Conservation (phyloP, 495 filamentous ascomycete species). For the Xylaria sp. region DNA sequence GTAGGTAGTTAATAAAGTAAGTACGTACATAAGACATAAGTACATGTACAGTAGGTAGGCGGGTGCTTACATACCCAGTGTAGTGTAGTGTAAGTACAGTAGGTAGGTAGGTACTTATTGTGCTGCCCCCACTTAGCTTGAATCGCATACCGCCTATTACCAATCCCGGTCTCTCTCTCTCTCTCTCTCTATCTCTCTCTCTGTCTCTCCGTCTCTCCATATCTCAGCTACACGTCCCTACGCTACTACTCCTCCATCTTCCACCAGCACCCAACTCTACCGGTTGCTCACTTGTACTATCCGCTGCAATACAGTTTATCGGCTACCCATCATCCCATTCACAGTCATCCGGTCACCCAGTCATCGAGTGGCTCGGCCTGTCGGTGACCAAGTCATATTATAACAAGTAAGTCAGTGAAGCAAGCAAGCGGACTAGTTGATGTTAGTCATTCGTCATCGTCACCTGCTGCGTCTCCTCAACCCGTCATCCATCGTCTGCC, state of each 20-base stretch:
- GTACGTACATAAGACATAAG: too few relatives aligned
- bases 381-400: constrained; percentile 12
- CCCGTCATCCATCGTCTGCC: background rate
- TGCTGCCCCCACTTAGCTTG: constrained; percentile 26
- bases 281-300: background rate
- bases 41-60: too few relatives aligned
- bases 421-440: background rate
- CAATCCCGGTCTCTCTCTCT: constrained; percentile 1
- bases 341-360: background rate
- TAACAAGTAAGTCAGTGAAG: background rate
- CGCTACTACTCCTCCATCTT: background rate
- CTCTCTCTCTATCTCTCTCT: too few relatives aligned
- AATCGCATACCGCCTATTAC: constrained; percentile 21
- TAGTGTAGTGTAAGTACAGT: too few relatives aligned
- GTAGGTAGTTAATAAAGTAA: background rate
- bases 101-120: too few relatives aligned
- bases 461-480: constrained; percentile 17
- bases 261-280: constrained; percentile 4
- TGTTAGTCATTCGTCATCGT: constrained; percentile 23
- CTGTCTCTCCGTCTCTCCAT: too few relatives aligned
- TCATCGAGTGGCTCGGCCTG: constrained; percentile 6
- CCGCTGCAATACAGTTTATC: background rate
- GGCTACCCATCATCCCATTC: background rate
- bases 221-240: constrained; percentile 3
- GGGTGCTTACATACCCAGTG: too few relatives aligned